These are phyloP conservation scores for Tolypocladium tundrense DNA, from an alignment of 2,329 filamentous ascomycete species.

Conservation along the genomic window DNA sequence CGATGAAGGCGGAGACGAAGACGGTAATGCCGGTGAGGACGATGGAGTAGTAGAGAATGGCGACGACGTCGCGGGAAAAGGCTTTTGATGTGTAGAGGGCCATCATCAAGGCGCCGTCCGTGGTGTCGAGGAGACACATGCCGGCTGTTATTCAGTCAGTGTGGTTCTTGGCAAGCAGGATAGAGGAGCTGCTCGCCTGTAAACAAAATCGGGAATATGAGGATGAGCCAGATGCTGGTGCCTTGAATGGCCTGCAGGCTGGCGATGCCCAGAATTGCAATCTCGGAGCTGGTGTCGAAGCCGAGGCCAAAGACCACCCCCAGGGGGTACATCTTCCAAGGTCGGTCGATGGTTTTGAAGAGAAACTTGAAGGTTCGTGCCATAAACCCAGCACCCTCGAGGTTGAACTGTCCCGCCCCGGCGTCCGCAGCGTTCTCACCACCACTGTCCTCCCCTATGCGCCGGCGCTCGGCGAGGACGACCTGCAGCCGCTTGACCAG, in stretches of 20 bases:
- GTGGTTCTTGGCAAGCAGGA: not conserved
- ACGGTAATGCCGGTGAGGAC: slow-evolving; percentile 79
- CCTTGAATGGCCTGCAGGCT: slow-evolving; percentile 78
- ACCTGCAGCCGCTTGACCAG: slow-evolving; percentile 58
- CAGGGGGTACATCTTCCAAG: slow-evolving; percentile 95
- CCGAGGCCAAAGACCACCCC: slow-evolving; percentile 85
- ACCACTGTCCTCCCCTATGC: slow-evolving; percentile 15
- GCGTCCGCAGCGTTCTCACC: slow-evolving; percentile 14
- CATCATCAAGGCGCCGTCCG: slow-evolving; percentile 92
- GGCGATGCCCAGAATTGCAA: slow-evolving; percentile 82
- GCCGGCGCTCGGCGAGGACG: slow-evolving; percentile 36
- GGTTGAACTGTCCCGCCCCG: slow-evolving; percentile 44
- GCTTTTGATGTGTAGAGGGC: slow-evolving; percentile 75
- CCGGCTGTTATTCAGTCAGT: slow-evolving; percentile 43
- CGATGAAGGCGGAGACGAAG: slow-evolving; percentile 74
- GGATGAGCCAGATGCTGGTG: slow-evolving; percentile 85
- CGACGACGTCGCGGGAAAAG: slow-evolving; percentile 72
- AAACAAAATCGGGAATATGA: slow-evolving; percentile 85
- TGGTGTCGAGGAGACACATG: slow-evolving; percentile 92
- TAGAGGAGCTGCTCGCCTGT: slow-evolving; percentile 46
- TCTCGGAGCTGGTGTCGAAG: slow-evolving; percentile 92
- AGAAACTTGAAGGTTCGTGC: slow-evolving; percentile 61
- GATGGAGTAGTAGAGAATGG: slow-evolving; percentile 88
- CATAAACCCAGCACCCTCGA: slow-evolving; percentile 70
- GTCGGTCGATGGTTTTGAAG: slow-evolving; percentile 63